Evolutionary conservation across 2,329 filamentous ascomycete genomes (phyloP).

Genomic region (Botryotinia narcissicola): DNA sequence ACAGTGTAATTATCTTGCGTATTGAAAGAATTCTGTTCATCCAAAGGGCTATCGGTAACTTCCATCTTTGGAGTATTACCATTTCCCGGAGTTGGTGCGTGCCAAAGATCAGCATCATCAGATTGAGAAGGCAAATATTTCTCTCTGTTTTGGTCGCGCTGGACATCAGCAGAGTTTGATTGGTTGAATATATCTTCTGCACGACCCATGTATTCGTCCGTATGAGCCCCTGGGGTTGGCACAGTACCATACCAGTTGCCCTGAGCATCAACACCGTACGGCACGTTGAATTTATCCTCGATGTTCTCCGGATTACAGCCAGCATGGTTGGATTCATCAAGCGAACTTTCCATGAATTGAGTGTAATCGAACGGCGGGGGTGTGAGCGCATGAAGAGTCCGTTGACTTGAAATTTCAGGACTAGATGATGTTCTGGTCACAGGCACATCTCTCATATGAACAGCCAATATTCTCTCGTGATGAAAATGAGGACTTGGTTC

Average conservation of each 20-base stretch:
- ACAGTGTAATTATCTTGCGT: background rate
- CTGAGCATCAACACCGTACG: background rate
- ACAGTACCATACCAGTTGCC: background rate
- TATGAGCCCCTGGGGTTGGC: background rate
- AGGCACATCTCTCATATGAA: background rate
- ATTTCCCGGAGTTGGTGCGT: background rate
- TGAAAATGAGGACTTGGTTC: background rate
- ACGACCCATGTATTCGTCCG: background rate
- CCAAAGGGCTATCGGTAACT: background rate
- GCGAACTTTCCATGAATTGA: background rate
- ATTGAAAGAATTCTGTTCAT: background rate
- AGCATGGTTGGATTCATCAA: background rate
- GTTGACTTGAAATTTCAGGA: background rate
- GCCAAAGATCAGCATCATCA: background rate
- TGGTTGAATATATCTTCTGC: background rate
- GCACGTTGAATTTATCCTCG: background rate
- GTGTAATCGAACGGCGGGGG: background rate
- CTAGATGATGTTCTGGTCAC: background rate
- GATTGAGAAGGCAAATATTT: background rate
- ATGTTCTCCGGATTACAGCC: background rate
- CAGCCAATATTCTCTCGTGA: background rate
- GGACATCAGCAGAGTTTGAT: background rate
- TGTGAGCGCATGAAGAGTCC: background rate
- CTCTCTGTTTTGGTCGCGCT: background rate
- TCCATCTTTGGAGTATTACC: background rate